These are phyloP conservation scores for Dryadomyces quercus-mongolicae DNA, from an alignment of 2,329 filamentous ascomycete genomes.

Conservation along the genomic window DNA sequence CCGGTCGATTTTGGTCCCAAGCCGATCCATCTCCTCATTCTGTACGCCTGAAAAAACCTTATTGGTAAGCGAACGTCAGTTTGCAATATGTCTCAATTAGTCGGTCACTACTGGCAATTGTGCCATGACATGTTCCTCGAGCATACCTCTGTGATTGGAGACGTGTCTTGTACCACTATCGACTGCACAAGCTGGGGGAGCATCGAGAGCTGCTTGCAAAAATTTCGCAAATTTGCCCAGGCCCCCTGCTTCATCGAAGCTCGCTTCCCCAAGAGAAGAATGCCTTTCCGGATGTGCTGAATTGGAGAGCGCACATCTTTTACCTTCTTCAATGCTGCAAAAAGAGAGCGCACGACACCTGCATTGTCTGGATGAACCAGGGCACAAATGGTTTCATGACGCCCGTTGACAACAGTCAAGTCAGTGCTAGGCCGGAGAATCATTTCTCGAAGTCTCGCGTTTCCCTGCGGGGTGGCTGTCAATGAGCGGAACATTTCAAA, in stretches of 20 bases:
- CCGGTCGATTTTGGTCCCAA: conserved; percentile 24
- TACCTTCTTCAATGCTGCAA: conserved; percentile 53
- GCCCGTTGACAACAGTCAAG: conserved; percentile 52
- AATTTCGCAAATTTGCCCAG: conserved; percentile 62
- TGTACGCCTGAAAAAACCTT: conserved; percentile 41
- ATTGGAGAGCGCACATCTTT: conserved; percentile 64
- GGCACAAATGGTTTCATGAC: conserved; percentile 56
- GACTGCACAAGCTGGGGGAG: conserved; percentile 30
- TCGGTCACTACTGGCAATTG: not conserved
- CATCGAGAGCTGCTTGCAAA: conserved; percentile 58
- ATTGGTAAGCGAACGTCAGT: conserved; percentile 11
- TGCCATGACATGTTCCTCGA: too few species aligned
- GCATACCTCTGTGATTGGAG: not conserved
- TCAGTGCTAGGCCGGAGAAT: conserved; percentile 72
- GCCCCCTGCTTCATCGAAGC: conserved; percentile 50
- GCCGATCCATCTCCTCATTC: conserved; percentile 42
- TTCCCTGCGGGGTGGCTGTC: conserved; percentile 70
- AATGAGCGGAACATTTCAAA: conserved; percentile 72
- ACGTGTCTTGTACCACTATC: conserved; percentile 33
- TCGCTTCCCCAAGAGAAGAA: conserved; percentile 38
- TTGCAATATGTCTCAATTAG: too few species aligned
- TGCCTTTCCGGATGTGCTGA: conserved; percentile 63
- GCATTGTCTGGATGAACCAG: conserved; percentile 59
- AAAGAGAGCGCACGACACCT: conserved; percentile 39
- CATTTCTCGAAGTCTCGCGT: conserved; percentile 57